A percentile compares a stretch with the other conserved stretches of the same genome.
These are phyloP conservation scores for Coemansia sp. DNA, from an alignment of 192 early-diverging fungal species.

Conservation along the genomic window DNA sequence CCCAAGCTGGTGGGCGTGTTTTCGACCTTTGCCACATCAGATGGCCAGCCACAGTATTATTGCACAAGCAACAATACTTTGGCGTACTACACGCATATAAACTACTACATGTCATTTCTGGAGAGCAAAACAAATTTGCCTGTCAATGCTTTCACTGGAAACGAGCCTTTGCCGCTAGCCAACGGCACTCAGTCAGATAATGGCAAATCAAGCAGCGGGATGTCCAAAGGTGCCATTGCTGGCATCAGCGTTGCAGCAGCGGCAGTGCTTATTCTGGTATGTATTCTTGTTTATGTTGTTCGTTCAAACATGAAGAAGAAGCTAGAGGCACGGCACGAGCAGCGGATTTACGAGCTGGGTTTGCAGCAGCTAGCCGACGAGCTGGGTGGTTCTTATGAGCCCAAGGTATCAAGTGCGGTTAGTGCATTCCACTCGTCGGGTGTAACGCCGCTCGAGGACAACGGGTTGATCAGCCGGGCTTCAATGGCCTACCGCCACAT, in stretches of 20 bases:
- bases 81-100: conserved; percentile 37
- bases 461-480: conserved; percentile 17
- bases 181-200: not conserved
- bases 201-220: not conserved
- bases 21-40: conserved; percentile 26
- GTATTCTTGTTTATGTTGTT: conserved; percentile 21
- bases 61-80: conserved; percentile 39
- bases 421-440: conserved; percentile 39
- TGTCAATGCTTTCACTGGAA: conserved; percentile 38
- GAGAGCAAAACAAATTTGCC: conserved; percentile 26
- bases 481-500: conserved; percentile 24
- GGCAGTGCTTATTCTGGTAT: conserved; percentile 24
- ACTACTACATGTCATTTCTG: conserved; percentile 38
- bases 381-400: conserved; percentile 49
- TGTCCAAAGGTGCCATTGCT: conserved; percentile 42
- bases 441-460: conserved; percentile 29
- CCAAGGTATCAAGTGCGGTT: conserved; percentile 32
- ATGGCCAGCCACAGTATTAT: conserved; percentile 21
- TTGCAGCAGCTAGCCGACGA: conserved; percentile 50
- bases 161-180: conserved; percentile 22
- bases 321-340: conserved; percentile 26
- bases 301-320: conserved; percentile 17
- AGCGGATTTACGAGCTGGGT: conserved; percentile 48
- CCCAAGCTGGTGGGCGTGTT: conserved; percentile 40
- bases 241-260: conserved; percentile 32